Evolutionary conservation across 2,329 filamentous ascomycete genomes (phyloP).

Genomic region (Verticillium klebahnii): DNA sequence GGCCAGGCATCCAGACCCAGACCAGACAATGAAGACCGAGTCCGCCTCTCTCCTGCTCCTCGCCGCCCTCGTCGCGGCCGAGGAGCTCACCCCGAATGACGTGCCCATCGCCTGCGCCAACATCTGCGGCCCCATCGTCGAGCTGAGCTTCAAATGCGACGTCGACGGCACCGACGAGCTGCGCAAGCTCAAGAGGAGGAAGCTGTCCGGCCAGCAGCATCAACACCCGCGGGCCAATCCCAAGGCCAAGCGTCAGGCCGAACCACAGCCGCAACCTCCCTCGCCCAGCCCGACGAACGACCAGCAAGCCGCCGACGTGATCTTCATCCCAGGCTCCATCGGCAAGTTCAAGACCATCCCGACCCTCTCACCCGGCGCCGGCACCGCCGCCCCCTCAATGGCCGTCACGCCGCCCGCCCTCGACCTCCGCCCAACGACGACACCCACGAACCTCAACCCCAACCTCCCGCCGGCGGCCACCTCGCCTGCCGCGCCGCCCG

Average conservation of each 20-base stretch:
- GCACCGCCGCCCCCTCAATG: not conserved
- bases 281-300: not conserved
- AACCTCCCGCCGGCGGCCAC: not conserved
- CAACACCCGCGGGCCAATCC: not conserved
- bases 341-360: conserved; percentile 5
- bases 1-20: not conserved
- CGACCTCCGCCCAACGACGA: conserved; percentile 2
- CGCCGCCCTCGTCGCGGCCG: conserved; percentile 19
- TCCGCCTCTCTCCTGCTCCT: conserved; percentile 21
- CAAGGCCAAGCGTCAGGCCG: conserved; percentile 1
- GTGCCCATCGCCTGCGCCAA: conserved; percentile 33
- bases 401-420: not conserved
- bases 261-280: not conserved
- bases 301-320: not conserved
- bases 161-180: conserved; percentile 15
- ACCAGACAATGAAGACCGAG: conserved; percentile 21
- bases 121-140: conserved; percentile 38
- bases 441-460: not conserved
- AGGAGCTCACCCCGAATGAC: conserved; percentile 27
- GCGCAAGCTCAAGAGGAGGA: conserved; percentile 21
- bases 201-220: conserved; percentile 1
- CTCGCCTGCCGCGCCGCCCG: not conserved
- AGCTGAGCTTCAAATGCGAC: conserved; percentile 32
- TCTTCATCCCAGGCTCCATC: not conserved
- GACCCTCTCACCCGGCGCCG: not conserved